phyloP scores from a whole-genome alignment of 176 grass and related monocot genomes.

The Dactylis glomerata region DNA sequence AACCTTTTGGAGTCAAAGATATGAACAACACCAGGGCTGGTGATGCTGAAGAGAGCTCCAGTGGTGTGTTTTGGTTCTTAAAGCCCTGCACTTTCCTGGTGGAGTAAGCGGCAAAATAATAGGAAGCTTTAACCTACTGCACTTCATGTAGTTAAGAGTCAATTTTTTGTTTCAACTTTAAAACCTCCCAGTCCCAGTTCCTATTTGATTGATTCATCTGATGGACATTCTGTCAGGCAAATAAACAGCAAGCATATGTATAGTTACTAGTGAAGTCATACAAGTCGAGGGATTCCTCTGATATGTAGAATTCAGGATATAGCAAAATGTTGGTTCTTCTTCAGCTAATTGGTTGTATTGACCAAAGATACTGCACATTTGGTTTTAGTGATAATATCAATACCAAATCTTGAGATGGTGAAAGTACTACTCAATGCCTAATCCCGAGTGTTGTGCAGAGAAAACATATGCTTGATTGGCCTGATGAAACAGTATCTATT shows the following conservation, averaged over 20 bases:
- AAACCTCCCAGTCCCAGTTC: neutral
- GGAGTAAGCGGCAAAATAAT: conserved; percentile 43
- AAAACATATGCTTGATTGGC: neutral
- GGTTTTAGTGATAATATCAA: neutral
- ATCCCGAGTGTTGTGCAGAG: neutral
- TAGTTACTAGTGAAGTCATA: conserved; percentile 36
- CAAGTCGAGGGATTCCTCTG: conserved; percentile 12
- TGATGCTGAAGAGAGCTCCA: conserved; percentile 60
- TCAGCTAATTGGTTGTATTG: conserved; percentile 14
- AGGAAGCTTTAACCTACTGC: neutral
- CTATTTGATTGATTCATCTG: conserved; percentile 45
- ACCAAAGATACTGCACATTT: neutral
- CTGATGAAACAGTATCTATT: neutral
- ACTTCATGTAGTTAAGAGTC: conserved; percentile 26
- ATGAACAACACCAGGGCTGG: conserved; percentile 41
- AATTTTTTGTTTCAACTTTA: conserved; percentile 29
- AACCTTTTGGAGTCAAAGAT: conserved; percentile 56
- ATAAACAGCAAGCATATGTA: conserved; percentile 37
- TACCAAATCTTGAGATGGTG: neutral
- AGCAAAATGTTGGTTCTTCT: conserved; percentile 17
- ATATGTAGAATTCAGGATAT: conserved; percentile 31
- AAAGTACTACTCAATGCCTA: neutral
- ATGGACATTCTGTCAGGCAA: conserved; percentile 26
- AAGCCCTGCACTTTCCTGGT: conserved; percentile 85
- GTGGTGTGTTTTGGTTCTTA: conserved; percentile 93